phyloP scores from a whole-genome alignment of 345 rosid genomes.

The Carallia pectinifolia region DNA sequence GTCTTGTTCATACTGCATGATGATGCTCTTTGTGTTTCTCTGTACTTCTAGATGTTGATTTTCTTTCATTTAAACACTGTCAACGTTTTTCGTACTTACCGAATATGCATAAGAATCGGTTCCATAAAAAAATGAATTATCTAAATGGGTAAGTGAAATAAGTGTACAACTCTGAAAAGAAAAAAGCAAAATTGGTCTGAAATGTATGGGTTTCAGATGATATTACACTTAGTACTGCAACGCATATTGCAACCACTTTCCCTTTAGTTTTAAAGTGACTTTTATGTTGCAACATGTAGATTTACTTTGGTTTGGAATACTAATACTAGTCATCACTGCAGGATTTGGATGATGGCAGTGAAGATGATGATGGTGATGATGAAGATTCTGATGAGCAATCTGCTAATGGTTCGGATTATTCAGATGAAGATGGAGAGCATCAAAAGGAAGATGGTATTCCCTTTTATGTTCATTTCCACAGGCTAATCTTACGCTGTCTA shows the following conservation, averaged over 20 bases:
- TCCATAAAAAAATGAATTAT: too few relatives aligned
- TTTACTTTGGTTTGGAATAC: not conserved
- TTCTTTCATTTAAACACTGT: too few relatives aligned
- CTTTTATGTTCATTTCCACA: not conserved
- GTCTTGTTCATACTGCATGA: too few relatives aligned
- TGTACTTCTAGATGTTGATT: too few relatives aligned
- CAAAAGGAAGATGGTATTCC: constrained; percentile 48
- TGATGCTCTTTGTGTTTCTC: too few relatives aligned
- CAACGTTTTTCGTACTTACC: too few relatives aligned
- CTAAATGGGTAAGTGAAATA: too few relatives aligned
- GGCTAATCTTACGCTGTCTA: not conserved
- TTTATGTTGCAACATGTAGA: not conserved
- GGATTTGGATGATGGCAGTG: constrained; percentile 52
- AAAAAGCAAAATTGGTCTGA: not conserved
- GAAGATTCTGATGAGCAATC: constrained; percentile 29
- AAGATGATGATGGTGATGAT: constrained; percentile 27
- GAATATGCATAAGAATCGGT: too few relatives aligned
- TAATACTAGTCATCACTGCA: constrained; percentile 10
- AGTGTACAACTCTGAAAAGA: too few relatives aligned
- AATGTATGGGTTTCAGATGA: not conserved
- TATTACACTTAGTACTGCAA: not conserved
- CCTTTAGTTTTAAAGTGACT: not conserved
- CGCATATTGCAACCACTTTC: not conserved
- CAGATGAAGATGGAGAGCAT: constrained; percentile 40
- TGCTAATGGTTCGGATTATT: constrained; percentile 45